Percentiles rank a stretch among this genome's conserved stretches.
These are phyloP conservation scores for Metschnikowia santaceciliae DNA, from an alignment of 805 yeast genomes.

Conservation along the genomic window DNA sequence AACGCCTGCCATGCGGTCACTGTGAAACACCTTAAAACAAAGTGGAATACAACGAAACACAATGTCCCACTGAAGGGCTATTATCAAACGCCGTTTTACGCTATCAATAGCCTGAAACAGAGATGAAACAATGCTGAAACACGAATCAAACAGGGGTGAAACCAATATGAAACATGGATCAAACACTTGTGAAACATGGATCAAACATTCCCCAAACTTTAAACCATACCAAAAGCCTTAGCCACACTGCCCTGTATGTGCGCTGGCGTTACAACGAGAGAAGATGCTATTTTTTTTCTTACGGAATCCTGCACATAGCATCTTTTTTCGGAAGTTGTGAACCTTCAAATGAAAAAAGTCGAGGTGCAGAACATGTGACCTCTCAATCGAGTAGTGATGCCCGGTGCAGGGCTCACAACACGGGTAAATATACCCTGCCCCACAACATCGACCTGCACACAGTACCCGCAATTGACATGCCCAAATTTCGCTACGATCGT, in stretches of 20 bases:
- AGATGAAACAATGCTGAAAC: not conserved
- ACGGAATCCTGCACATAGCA: not conserved
- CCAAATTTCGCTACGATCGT: not conserved
- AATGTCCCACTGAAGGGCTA: no score
- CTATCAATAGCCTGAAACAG: not conserved
- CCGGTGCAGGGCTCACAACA: not conserved
- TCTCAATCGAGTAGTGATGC: not conserved
- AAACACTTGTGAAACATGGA: not conserved
- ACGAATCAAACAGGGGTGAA: not conserved
- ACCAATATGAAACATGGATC: not conserved
- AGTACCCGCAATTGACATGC: not conserved
- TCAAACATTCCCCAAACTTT: not conserved
- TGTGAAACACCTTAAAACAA: not conserved
- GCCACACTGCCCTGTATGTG: not conserved
- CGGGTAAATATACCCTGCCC: not conserved
- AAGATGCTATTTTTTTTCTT: no score
- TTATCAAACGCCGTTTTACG: not conserved
- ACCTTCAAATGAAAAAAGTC: not conserved
- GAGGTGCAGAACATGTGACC: not conserved
- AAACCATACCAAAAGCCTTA: not conserved
- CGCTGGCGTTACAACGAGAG: not conserved
- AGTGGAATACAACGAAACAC: not conserved
- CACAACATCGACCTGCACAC: not conserved
- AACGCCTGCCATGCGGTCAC: not conserved
- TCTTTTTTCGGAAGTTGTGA: not conserved